Conservation (phyloP, 1,139 yeast species). For the Protomyces lactucae-debilis region DNA sequence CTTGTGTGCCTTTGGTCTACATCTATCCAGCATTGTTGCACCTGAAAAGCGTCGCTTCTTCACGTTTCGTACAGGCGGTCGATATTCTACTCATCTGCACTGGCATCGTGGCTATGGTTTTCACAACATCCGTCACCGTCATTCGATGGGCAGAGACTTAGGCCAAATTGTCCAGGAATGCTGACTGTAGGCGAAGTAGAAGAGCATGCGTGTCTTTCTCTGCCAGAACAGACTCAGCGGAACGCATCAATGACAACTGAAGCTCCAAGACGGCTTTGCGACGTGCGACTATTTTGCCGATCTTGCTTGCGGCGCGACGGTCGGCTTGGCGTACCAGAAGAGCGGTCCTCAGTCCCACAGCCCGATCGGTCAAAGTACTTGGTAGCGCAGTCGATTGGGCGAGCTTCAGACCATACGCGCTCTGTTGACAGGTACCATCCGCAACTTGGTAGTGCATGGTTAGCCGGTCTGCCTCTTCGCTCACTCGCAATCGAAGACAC, state of each 20-base stretch:
- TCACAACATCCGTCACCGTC: constrained; percentile 56
- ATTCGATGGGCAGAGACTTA: constrained; percentile 38
- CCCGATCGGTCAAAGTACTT: neutral
- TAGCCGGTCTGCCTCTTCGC: neutral
- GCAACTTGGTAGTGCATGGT: neutral
- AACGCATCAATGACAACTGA: neutral
- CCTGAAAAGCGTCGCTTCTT: constrained; percentile 37
- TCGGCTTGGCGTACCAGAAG: neutral
- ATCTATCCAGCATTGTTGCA: constrained; percentile 90
- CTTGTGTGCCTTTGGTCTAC: constrained; percentile 92
- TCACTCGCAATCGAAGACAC: constrained; percentile 25
- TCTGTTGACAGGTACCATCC: neutral
- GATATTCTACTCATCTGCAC: constrained; percentile 45
- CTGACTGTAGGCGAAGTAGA: neutral
- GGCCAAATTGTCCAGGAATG: neutral
- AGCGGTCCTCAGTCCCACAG: neutral
- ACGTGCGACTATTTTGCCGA: neutral
- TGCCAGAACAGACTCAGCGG: neutral
- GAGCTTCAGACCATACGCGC: neutral
- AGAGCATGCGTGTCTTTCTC: neutral
- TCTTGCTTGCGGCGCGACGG: neutral
- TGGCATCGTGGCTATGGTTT: constrained; percentile 52
- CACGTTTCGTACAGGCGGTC: constrained; percentile 36
- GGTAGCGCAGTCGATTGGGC: neutral
- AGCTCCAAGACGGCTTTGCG: neutral